Percentiles rank a stretch among this genome's conserved stretches.
phyloP scores from a whole-genome alignment of 495 filamentous ascomycete species.

The Aspergillus taichungensis region DNA sequence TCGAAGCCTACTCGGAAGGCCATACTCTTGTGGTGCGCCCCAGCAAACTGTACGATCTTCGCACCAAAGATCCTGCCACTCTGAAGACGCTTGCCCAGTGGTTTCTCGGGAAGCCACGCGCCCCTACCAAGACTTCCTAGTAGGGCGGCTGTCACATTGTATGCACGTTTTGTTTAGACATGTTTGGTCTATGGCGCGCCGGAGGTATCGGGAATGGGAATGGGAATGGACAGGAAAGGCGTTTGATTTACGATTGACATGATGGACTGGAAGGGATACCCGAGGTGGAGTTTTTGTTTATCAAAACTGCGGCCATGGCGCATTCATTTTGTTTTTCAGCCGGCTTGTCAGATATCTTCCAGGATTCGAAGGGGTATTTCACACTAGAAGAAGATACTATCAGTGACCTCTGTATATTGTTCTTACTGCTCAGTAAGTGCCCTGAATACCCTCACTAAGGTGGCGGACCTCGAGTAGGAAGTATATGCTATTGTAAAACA shows the following conservation, averaged over 20 bases:
- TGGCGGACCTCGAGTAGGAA: no score
- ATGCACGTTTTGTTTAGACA: background rate
- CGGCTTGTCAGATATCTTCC: no score
- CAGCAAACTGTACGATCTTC: conserved; percentile 5
- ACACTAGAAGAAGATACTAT: no score
- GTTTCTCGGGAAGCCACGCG: conserved; percentile 3
- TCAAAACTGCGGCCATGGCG: background rate
- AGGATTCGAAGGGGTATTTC: no score
- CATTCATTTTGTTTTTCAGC: no score
- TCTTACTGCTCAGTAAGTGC: no score
- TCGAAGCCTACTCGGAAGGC: conserved; percentile 6
- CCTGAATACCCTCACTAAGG: no score
- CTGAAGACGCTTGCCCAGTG: conserved; percentile 3
- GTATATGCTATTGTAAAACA: no score
- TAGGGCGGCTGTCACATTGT: background rate
- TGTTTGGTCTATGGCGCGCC: background rate
- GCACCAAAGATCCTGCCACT: conserved; percentile 2
- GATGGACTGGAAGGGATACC: no score
- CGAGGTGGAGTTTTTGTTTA: background rate
- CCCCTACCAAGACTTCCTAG: background rate
- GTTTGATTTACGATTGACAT: background rate
- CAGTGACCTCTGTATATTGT: no score
- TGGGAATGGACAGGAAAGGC: background rate
- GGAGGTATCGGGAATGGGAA: background rate
- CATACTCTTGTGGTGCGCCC: conserved; percentile 4